Conservation (phyloP, 257 asterid species). For the Nemophila menziesii region DNA sequence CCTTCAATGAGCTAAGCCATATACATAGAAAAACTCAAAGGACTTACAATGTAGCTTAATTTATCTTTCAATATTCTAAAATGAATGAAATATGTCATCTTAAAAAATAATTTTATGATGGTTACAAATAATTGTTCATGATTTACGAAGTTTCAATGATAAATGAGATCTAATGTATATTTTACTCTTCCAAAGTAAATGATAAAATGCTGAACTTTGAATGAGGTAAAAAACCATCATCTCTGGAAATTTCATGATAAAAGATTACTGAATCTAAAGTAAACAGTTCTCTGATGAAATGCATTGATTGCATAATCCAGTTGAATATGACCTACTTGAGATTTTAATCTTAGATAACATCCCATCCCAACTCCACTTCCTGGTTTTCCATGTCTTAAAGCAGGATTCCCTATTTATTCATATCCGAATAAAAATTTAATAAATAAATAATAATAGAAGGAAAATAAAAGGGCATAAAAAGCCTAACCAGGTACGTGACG, state of each 20-base stretch:
- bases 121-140: neutral
- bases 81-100: neutral
- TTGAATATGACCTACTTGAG: constrained; percentile 71
- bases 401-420: constrained; percentile 57
- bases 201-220: neutral
- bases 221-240: neutral
- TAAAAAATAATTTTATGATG: neutral
- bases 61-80: no score
- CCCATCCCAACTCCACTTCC: constrained; percentile 77
- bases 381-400: constrained; percentile 84
- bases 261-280: constrained; percentile 66
- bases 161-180: neutral
- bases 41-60: no score
- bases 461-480: neutral
- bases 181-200: no score
- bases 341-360: constrained; percentile 74
- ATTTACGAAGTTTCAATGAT: neutral
- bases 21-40: no score
- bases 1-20: no score
- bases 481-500: constrained; percentile 79
- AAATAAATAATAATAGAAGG: no score
- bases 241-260: constrained; percentile 18
- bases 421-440: neutral
- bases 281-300: constrained; percentile 59
- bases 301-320: constrained; percentile 72